phyloP scores from a whole-genome alignment of 2,329 filamentous ascomycete genomes.

The Sclerotinia glacialis region DNA sequence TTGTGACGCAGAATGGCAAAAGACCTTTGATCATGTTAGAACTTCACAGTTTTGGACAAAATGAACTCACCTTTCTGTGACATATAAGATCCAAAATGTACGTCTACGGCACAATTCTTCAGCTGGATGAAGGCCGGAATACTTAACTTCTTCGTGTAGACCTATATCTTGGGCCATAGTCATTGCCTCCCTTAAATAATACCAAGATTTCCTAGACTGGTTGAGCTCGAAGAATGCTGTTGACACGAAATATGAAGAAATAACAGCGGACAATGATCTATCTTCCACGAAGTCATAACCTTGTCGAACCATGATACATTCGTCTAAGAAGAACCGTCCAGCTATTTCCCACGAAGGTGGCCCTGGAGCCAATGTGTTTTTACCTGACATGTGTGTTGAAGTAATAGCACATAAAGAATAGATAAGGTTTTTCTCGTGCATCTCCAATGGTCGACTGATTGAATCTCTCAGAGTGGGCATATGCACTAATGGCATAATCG shows the following conservation, averaged over 20 bases:
- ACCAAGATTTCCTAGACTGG: slow-evolving; percentile 57
- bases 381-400: slow-evolving; percentile 50
- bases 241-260: slow-evolving; percentile 61
- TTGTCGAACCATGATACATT: slow-evolving; percentile 55
- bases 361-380: slow-evolving; percentile 43
- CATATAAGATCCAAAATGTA: slow-evolving; percentile 61
- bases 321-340: slow-evolving; percentile 56
- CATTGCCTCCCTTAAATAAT: slow-evolving; percentile 59
- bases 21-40: slow-evolving; percentile 45
- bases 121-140: slow-evolving; percentile 47
- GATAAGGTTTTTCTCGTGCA: slow-evolving; percentile 46
- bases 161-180: slow-evolving; percentile 57
- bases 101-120: slow-evolving; percentile 54
- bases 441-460: slow-evolving; percentile 43
- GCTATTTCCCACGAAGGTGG: slow-evolving; percentile 48
- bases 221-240: slow-evolving; percentile 61
- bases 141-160: slow-evolving; percentile 57
- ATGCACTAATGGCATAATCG: slow-evolving; percentile 61
- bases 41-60: background rate
- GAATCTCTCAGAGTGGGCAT: slow-evolving; percentile 54
- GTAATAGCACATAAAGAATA: slow-evolving; percentile 59
- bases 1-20: slow-evolving; percentile 63
- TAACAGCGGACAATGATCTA: slow-evolving; percentile 53
- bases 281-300: slow-evolving; percentile 57
- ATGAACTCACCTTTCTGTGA: slow-evolving; percentile 53